These are phyloP conservation scores for Verticillium longisporum DNA, from an alignment of 2,329 filamentous ascomycete species.

Conservation along the genomic window DNA sequence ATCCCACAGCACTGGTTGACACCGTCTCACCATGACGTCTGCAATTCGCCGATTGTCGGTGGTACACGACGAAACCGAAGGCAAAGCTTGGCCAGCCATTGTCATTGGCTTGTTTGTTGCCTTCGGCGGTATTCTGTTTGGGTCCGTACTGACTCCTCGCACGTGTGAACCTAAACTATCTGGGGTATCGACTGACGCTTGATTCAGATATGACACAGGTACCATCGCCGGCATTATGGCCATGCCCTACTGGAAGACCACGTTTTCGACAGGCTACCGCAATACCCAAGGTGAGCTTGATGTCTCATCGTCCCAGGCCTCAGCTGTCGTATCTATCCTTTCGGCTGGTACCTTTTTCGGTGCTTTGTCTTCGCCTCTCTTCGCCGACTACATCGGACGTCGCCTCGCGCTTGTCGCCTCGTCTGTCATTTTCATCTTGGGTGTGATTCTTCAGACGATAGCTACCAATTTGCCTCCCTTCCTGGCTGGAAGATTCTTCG, in stretches of 20 bases:
- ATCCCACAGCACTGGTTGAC: not conserved
- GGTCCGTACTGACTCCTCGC: constrained; percentile 13
- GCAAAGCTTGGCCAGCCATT: constrained; percentile 56
- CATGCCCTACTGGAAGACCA: constrained; percentile 44
- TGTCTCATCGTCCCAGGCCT: constrained; percentile 48
- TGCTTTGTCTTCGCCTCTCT: constrained; percentile 51
- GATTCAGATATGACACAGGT: constrained; percentile 44
- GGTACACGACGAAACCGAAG: constrained; percentile 16
- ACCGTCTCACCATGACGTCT: not conserved
- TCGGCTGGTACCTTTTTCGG: constrained; percentile 75
- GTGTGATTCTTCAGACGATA: constrained; percentile 60
- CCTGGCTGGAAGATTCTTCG: constrained; percentile 65
- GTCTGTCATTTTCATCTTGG: constrained; percentile 57
- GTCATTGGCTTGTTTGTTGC: constrained; percentile 54
- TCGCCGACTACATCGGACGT: constrained; percentile 61
- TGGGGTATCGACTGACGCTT: not conserved
- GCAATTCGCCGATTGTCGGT: constrained; percentile 1
- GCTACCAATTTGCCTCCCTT: constrained; percentile 56
- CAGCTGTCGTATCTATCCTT: constrained; percentile 66
- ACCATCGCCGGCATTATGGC: constrained; percentile 52
- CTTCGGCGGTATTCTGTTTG: constrained; percentile 54
- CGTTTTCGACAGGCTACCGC: constrained; percentile 47
- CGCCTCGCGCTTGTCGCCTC: constrained; percentile 56
- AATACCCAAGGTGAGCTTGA: constrained; percentile 33
- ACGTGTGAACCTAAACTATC: too few species aligned